Evolutionary conservation across 768 basidiomycete genomes (phyloP), one percentile per base, ranked within the genome.

Genomic region (Mycena latifolia): DNA sequence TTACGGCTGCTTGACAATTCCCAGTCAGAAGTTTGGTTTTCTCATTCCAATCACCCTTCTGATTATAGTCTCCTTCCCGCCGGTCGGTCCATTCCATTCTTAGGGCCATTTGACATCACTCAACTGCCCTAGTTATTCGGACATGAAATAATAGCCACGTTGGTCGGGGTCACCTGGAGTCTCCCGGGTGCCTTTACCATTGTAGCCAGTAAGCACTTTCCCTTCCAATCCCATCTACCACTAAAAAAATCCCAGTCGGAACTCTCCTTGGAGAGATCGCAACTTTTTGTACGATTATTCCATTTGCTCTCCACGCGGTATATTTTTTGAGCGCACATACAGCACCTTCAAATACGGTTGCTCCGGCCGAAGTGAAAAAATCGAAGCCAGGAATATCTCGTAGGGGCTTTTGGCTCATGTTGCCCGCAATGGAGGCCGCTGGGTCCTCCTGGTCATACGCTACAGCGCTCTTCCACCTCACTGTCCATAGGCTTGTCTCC

Each of bases 341-440:
- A 87, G 86, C 62, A 84, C 84, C 0, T 91, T 91, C 82, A 85
- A 83, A 69, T 88, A 86, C 61, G 78, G 83, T 72, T 88, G 87
- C 65, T 50, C 76, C 8, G 75, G 78, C 0, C 85, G 88, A 22
- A 88, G 86, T 2, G 84, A 84, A 54, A 88, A 88, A 56, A 63
- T 81, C 53, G 84, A 86, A 55, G 69, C 75, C 50, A 73, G 68
- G 18, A 77, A 65, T 24, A 63, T 81, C 15, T 65, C 72, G 20
- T 83, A 83, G 62, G 81, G 78, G 4, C 72, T 77, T 59, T 54
- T 81, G 9, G 75, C 78, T 70, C 69, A 78, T 77, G 65, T 89
- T 22, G 81, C 92, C n/a, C 83, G 86, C 25, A 87, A 91, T 14
- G 91, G 90, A 18, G 90, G 90, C 3, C 89, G 91, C 79, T 82